Evolutionary conservation across 2,329 filamentous ascomycete species (phyloP), one percentile per base, ranked within the genome.

Genomic region (Sclerotinia spermophila): DNA sequence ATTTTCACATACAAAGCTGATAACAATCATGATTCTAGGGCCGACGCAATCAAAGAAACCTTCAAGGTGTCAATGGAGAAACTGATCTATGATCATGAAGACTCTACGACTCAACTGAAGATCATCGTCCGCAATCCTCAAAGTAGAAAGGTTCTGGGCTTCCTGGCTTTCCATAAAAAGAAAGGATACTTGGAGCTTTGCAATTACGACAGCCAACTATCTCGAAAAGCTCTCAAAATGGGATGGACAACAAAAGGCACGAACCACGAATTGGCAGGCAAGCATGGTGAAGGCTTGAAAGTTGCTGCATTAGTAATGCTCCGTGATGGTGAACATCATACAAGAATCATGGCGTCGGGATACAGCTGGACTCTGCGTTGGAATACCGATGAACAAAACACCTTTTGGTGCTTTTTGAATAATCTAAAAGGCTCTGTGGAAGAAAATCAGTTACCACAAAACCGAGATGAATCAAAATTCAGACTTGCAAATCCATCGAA

Each of bases 231-330:
- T 17, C 72, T 77, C 1, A 67, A 70, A 3, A 19, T 76, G 24
- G 75, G 72, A 2, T 35, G 38, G 5, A 45, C 65, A 78, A 79
- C 67, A 42, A 70, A 35, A 10, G 13, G 7, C 24, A 24, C 5
- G 8, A 69, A 72, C 0, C 24, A 61, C 2, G 21, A 71, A n/a
- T 7, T 71, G 30, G 75, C 78, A 5, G 78, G 78, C 15, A 71
- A 56, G 11, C 75, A 79, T 58, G 78, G 78, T 2, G 77, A 79
- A 69, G 76, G 76, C 2, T 76, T 77, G 68, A 79, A 79, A 62
- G 40, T 78, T 33, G 77, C 73, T 21, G 73, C 77, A 3, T 69
- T 78, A 1, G 71, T 78, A 0, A 75, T 79, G 75, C 65, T 73
- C n/a, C 72, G 77, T 0, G 56, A 73, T 35, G 71, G 72, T 7